These are phyloP conservation scores for Darksidea phi DNA, from an alignment of 495 filamentous ascomycete genomes.

Conservation along the genomic window DNA sequence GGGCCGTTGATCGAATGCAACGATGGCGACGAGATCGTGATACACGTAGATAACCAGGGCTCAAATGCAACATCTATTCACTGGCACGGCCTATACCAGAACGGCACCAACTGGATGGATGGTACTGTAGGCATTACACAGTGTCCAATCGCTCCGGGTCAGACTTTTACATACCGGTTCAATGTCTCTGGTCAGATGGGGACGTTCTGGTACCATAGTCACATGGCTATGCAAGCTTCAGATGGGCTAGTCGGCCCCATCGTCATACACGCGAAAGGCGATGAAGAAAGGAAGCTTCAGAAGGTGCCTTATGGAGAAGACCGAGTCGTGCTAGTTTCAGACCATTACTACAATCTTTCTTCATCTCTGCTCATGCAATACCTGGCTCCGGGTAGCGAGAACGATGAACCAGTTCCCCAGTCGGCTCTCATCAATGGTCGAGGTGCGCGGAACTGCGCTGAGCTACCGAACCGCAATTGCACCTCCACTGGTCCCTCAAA, in stretches of 20 bases:
- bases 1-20: constrained; percentile 35
- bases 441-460: constrained; percentile 50
- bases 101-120: constrained; percentile 39
- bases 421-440: constrained; percentile 59
- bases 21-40: constrained; percentile 44
- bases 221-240: constrained; percentile 39
- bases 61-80: constrained; percentile 44
- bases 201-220: constrained; percentile 44
- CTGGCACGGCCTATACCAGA: constrained; percentile 39
- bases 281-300: constrained; percentile 45
- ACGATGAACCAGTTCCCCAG: constrained; percentile 41
- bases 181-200: constrained; percentile 39
- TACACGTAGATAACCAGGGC: constrained; percentile 48
- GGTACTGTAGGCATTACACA: constrained; percentile 34
- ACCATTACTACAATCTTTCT: constrained; percentile 59
- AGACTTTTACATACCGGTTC: constrained; percentile 42
- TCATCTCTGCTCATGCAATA: constrained; percentile 50
- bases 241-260: constrained; percentile 60
- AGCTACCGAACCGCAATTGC: constrained; percentile 49
- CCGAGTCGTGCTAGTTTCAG: constrained; percentile 56
- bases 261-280: constrained; percentile 49
- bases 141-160: constrained; percentile 39
- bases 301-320: constrained; percentile 51
- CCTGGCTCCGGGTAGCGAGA: constrained; percentile 54
- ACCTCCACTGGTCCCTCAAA: constrained; percentile 28